phyloP scores from a whole-genome alignment of 148 eudicot genomes.

The Silene uniflora region DNA sequence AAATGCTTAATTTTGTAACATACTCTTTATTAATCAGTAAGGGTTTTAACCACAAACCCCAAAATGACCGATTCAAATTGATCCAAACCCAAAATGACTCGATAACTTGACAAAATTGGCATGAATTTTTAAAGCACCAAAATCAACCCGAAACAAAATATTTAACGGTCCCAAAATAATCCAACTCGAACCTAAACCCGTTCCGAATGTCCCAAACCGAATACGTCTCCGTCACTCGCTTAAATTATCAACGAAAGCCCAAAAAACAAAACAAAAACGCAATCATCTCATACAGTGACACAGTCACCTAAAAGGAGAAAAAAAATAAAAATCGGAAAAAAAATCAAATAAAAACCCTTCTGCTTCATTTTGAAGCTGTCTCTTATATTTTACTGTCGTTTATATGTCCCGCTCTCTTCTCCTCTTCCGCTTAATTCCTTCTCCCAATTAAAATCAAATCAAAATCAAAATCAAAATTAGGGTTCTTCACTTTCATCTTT shows the following conservation, averaged over 20 bases:
- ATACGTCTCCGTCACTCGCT: no score
- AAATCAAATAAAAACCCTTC: conserved; percentile 18
- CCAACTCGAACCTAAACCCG: no score
- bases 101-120: no score
- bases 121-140: no score
- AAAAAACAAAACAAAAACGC: not conserved
- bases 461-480: conserved; percentile 26
- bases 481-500: conserved; percentile 17
- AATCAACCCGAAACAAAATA: no score
- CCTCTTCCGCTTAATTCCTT: conserved; percentile 18
- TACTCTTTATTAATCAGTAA: no score
- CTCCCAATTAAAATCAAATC: conserved; percentile 16
- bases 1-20: no score
- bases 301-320: not conserved
- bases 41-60: no score
- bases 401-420: conserved; percentile 24
- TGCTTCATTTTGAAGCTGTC: conserved; percentile 77
- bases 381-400: conserved; percentile 17
- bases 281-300: not conserved
- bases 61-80: no score
- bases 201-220: no score
- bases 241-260: not conserved
- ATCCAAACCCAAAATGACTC: no score
- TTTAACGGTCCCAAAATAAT: no score
- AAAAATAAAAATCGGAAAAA: not conserved